These are phyloP conservation scores for Pulveroboletus sp. DNA, from an alignment of 768 basidiomycete genomes.

Conservation along the genomic window DNA sequence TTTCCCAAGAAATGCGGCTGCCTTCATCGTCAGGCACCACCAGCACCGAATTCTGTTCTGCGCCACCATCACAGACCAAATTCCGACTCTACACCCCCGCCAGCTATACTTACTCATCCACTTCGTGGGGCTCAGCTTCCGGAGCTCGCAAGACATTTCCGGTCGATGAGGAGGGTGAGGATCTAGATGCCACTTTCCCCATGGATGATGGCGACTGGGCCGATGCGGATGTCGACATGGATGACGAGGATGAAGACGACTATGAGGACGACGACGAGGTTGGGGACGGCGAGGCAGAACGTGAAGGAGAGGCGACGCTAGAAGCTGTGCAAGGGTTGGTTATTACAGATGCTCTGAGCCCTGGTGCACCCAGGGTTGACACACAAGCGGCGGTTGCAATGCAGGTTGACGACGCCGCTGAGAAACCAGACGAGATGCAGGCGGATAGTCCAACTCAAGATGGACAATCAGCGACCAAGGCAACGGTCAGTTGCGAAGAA, in stretches of 20 bases:
- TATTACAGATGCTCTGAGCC: slow-evolving; percentile 1
- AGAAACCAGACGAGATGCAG: neutral
- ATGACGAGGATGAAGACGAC: slow-evolving; percentile 31
- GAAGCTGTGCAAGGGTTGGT: slow-evolving; percentile 13
- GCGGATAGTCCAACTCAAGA: neutral
- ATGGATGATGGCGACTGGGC: slow-evolving; percentile 25
- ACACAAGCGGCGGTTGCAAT: neutral
- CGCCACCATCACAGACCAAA: slow-evolving; percentile 16
- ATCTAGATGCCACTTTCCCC: slow-evolving; percentile 13
- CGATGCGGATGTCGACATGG: slow-evolving; percentile 28
- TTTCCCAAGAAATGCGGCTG: neutral
- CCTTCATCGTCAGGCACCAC: neutral
- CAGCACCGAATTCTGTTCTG: neutral
- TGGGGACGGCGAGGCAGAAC: slow-evolving; percentile 5
- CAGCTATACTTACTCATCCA: slow-evolving; percentile 29
- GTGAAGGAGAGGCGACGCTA: slow-evolving; percentile 12
- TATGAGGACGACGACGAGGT: slow-evolving; percentile 29
- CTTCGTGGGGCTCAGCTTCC: slow-evolving; percentile 15
- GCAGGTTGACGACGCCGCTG: neutral
- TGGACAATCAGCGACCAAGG: neutral
- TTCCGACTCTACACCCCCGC: slow-evolving; percentile 32
- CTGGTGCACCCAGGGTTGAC: neutral
- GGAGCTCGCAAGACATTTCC: slow-evolving; percentile 11
- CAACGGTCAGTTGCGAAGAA: neutral
- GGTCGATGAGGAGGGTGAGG: slow-evolving; percentile 18